Percentiles rank a stretch among this genome's conserved stretches.
Evolutionary conservation across 768 basidiomycete genomes (phyloP).

Genomic region (Trametes villosa): DNA sequence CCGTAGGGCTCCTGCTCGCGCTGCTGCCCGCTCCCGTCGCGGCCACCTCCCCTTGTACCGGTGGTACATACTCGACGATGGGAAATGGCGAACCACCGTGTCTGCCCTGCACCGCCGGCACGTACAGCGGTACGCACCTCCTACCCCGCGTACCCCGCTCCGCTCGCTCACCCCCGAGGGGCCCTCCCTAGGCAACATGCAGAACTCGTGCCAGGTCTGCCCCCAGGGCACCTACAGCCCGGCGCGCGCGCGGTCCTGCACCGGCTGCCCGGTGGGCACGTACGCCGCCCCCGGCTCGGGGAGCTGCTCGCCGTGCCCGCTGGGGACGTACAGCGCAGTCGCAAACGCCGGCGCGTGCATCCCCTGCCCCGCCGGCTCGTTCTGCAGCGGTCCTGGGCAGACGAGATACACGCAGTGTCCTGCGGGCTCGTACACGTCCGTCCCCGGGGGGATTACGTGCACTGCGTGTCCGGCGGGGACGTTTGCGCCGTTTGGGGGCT

Average conservation of each 20-base stretch:
- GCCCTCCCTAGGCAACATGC: not conserved
- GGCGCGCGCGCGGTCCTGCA: not conserved
- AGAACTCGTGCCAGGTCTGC: conserved; percentile 1
- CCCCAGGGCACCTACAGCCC: conserved; percentile 5
- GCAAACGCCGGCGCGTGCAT: conserved; percentile 25
- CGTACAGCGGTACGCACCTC: not conserved
- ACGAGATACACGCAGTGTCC: conserved; percentile 15
- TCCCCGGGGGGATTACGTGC: conserved; percentile 20
- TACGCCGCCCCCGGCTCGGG: conserved; percentile 25
- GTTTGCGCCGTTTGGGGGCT: conserved; percentile 20
- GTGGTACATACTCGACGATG: not conserved
- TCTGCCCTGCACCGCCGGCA: not conserved
- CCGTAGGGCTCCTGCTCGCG: not conserved
- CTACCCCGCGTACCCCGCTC: not conserved
- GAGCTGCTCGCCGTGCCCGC: conserved; percentile 17
- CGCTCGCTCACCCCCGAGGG: not conserved
- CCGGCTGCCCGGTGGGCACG: conserved; percentile 20
- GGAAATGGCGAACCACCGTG: not conserved
- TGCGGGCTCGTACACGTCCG: conserved; percentile 18
- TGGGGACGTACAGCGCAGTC: conserved; percentile 25
- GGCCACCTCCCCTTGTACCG: not conserved
- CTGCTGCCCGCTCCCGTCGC: not conserved
- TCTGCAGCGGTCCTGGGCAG: conserved; percentile 26
- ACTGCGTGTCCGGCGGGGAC: conserved; percentile 23
- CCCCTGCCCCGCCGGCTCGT: conserved; percentile 25